phyloP scores from a whole-genome alignment of 306 rosid species.

The Myrica gale region DNA sequence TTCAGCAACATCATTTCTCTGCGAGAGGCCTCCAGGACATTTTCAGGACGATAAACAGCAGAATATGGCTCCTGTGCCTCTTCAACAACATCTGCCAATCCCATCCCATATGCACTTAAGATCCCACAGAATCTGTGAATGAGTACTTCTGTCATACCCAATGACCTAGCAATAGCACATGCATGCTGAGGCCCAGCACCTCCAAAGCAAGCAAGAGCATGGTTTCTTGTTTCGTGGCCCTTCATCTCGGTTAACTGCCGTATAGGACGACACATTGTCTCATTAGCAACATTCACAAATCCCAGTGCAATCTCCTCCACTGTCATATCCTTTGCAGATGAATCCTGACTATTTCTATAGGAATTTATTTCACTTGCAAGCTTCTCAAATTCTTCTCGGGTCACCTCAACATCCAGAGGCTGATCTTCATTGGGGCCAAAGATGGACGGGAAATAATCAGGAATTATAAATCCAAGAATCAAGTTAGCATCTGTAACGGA shows the following conservation, averaged over 20 bases:
- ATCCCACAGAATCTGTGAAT: conserved; percentile 90
- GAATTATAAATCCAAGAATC: conserved; percentile 79
- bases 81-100: conserved; percentile 96
- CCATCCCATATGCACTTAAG: conserved; percentile 97
- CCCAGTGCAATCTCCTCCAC: conserved; percentile 86
- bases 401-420: conserved; percentile 68
- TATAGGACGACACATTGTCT: conserved; percentile 95
- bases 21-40: conserved; percentile 53
- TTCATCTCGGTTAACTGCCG: conserved; percentile 96
- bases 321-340: conserved; percentile 68
- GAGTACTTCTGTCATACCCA: conserved; percentile 91
- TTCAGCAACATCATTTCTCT: conserved; percentile 58
- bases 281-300: conserved; percentile 91
- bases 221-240: conserved; percentile 91
- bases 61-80: conserved; percentile 90
- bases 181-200: conserved; percentile 99
- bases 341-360: conserved; percentile 59
- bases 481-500: conserved; percentile 96
- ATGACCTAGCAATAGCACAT: conserved; percentile 89
- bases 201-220: conserved; percentile 97
- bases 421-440: conserved; percentile 83
- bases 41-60: conserved; percentile 60
- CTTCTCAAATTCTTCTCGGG: conserved; percentile 66
- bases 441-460: conserved; percentile 87
- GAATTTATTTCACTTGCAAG: conserved; percentile 71